Percentiles rank a stretch among this genome's conserved stretches.
These are phyloP conservation scores for Blastobotrys muscicola DNA, from an alignment of 805 yeast genomes.

Conservation along the genomic window DNA sequence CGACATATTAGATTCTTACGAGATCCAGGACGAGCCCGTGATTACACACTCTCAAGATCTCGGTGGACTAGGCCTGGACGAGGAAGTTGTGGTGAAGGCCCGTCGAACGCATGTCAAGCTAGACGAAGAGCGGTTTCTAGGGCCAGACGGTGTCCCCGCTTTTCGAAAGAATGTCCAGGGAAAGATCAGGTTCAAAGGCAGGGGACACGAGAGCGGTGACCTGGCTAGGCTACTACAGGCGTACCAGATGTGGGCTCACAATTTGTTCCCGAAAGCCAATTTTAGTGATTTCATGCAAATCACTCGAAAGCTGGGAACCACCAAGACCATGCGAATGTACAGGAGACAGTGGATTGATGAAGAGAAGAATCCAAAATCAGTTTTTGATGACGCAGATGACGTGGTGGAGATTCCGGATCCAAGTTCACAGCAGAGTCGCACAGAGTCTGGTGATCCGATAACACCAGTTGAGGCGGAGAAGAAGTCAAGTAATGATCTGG, in stretches of 20 bases:
- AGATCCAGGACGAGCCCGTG: no score
- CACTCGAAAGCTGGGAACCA: constrained; percentile 29
- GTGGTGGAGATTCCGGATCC: background rate
- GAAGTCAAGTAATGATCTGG: background rate
- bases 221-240: constrained; percentile 40
- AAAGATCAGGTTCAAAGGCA: constrained; percentile 27
- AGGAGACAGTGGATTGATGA: constrained; percentile 10
- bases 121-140: constrained; percentile 42
- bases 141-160: constrained; percentile 48
- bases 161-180: constrained; percentile 28
- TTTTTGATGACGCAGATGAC: constrained; percentile 1
- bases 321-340: constrained; percentile 4
- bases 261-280: constrained; percentile 68
- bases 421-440: background rate
- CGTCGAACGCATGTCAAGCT: constrained; percentile 35
- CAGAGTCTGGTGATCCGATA: background rate
- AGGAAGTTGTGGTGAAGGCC: constrained; percentile 23
- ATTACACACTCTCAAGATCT: background rate
- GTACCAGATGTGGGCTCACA: constrained; percentile 71
- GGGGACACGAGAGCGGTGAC: constrained; percentile 41
- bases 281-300: constrained; percentile 59
- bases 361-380: constrained; percentile 2
- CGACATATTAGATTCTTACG: no score
- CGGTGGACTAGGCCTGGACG: constrained; percentile 15
- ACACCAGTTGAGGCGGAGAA: background rate